These are phyloP conservation scores for Cylindrodendrum hubeiense DNA, from an alignment of 2,329 filamentous ascomycete genomes.

Conservation along the genomic window DNA sequence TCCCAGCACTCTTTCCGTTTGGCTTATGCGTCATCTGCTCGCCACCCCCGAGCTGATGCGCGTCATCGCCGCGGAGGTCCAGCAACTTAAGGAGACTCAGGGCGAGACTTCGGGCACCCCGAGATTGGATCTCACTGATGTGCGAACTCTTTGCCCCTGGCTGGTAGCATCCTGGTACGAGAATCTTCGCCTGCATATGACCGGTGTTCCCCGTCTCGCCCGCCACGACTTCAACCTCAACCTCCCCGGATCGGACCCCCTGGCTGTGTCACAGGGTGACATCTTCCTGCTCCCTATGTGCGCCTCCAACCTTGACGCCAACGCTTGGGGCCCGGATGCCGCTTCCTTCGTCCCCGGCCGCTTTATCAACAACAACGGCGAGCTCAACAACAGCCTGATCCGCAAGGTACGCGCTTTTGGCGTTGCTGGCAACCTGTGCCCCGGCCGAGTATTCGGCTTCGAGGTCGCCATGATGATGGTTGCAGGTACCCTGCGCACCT, in stretches of 20 bases:
- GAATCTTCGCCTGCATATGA: slow-evolving; percentile 48
- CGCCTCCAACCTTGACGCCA: slow-evolving; percentile 45
- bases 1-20: slow-evolving; percentile 47
- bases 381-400: slow-evolving; percentile 34
- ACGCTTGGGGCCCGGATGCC: slow-evolving; percentile 46
- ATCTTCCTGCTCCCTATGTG: slow-evolving; percentile 50
- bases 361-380: slow-evolving; percentile 42
- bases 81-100: slow-evolving; percentile 28
- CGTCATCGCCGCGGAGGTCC: slow-evolving; percentile 40
- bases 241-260: slow-evolving; percentile 28
- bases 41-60: slow-evolving; percentile 33
- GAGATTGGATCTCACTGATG: slow-evolving; percentile 39
- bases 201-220: slow-evolving; percentile 46
- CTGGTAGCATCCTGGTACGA: slow-evolving; percentile 49
- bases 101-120: slow-evolving; percentile 17
- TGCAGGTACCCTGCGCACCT: slow-evolving; percentile 42
- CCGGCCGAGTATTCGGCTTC: slow-evolving; percentile 46
- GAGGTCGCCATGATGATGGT: slow-evolving; percentile 45
- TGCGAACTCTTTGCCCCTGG: slow-evolving; percentile 44
- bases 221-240: slow-evolving; percentile 44
- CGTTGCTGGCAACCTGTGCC: slow-evolving; percentile 49
- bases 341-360: slow-evolving; percentile 42
- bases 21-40: slow-evolving; percentile 46
- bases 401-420: slow-evolving; percentile 48
- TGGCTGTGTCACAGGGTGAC: slow-evolving; percentile 43